Percentiles rank a stretch among this genome's conserved stretches.
These are phyloP conservation scores for Furcasterigmium sp. DNA, from an alignment of 2,329 filamentous ascomycete species.

Conservation along the genomic window DNA sequence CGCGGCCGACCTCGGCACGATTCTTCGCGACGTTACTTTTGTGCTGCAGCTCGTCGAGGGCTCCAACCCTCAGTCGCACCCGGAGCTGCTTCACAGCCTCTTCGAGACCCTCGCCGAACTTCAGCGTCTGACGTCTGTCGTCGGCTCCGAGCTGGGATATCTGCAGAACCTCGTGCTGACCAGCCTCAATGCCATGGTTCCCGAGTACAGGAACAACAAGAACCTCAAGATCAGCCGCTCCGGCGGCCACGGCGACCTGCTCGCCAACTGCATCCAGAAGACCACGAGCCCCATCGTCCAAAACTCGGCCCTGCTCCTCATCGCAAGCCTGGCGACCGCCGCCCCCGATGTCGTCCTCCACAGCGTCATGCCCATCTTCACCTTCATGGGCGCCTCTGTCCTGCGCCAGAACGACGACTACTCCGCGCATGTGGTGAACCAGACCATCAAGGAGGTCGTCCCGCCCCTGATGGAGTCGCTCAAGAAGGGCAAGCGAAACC, in stretches of 20 bases:
- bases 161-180: constrained; percentile 79
- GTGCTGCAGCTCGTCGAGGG: constrained; percentile 84
- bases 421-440: constrained; percentile 91
- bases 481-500: constrained; percentile 70
- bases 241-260: constrained; percentile 78
- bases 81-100: constrained; percentile 69
- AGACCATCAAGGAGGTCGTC: constrained; percentile 90
- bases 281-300: constrained; percentile 91
- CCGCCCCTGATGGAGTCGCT: constrained; percentile 85
- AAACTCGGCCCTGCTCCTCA: constrained; percentile 81
- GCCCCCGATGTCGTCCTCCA: constrained; percentile 89
- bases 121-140: constrained; percentile 74
- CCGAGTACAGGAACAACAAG: constrained; percentile 60
- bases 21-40: constrained; percentile 74
- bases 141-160: constrained; percentile 85
- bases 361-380: constrained; percentile 98
- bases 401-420: constrained; percentile 93
- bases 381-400: constrained; percentile 91
- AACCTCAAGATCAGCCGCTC: constrained; percentile 67
- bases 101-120: constrained; percentile 85
- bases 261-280: constrained; percentile 91
- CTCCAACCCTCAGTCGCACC: constrained; percentile 69
- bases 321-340: constrained; percentile 80
- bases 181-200: constrained; percentile 78
- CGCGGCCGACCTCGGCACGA: constrained; percentile 58